These are phyloP conservation scores for Amphicarpaea edgeworthii DNA, from an alignment of 306 rosid genomes.

Conservation along the genomic window DNA sequence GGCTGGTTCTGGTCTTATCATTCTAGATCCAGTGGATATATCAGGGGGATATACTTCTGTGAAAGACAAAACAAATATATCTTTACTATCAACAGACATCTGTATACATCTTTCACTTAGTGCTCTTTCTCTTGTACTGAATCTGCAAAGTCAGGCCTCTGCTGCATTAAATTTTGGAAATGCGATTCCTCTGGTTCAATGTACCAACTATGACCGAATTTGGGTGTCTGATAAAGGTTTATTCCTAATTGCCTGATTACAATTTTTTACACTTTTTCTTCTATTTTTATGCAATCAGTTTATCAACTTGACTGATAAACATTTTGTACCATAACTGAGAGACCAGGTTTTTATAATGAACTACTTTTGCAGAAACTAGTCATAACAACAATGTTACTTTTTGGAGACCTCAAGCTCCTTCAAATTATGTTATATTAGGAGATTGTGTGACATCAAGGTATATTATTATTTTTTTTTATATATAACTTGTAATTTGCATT, in stretches of 20 bases:
- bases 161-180: conserved; percentile 83
- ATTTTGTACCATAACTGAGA: conserved; percentile 23
- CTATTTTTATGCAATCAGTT: conserved; percentile 29
- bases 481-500: not conserved
- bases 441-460: conserved; percentile 98
- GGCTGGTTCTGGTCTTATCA: conserved; percentile 95
- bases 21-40: conserved; percentile 94
- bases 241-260: conserved; percentile 26
- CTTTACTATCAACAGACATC: conserved; percentile 84
- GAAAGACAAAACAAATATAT: conserved; percentile 91
- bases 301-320: conserved; percentile 26
- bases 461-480: not conserved
- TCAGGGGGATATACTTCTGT: conserved; percentile 98
- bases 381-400: conserved; percentile 70
- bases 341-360: conserved; percentile 28
- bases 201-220: conserved; percentile 83
- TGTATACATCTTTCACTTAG: conserved; percentile 94
- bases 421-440: conserved; percentile 91
- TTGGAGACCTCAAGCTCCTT: conserved; percentile 96
- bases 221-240: conserved; percentile 93
- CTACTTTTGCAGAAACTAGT: conserved; percentile 66
- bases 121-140: conserved; percentile 84
- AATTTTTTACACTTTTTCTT: not conserved
- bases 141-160: conserved; percentile 86
- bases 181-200: conserved; percentile 73